Percentiles rank a stretch among this genome's conserved stretches.
Evolutionary conservation across 352 stramenopile genomes (phyloP).

Genomic region (Phytophthora europaea): DNA sequence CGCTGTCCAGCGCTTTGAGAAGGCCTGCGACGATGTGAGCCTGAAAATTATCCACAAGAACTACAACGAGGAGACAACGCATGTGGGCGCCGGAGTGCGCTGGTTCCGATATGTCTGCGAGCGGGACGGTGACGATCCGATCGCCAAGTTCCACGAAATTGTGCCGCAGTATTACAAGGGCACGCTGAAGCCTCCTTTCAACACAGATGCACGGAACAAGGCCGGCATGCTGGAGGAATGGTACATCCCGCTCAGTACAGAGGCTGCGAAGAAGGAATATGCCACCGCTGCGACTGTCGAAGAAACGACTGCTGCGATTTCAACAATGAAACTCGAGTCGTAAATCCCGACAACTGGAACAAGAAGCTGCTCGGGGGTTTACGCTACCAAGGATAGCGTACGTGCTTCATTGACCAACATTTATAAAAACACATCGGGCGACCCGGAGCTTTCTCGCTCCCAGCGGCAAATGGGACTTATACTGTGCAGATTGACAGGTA

Average conservation of each 20-base stretch:
- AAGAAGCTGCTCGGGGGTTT: background rate
- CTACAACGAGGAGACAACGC: constrained; percentile 60
- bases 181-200: constrained; percentile 66
- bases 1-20: constrained; percentile 56
- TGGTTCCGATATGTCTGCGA: constrained; percentile 60
- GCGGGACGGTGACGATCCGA: constrained; percentile 38
- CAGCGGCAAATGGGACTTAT: too few species aligned
- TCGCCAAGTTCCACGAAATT: constrained; percentile 59
- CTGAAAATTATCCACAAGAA: constrained; percentile 62
- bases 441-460: background rate
- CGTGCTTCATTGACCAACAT: background rate
- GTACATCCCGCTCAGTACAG: constrained; percentile 51
- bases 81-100: constrained; percentile 50
- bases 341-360: background rate
- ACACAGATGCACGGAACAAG: constrained; percentile 55
- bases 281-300: constrained; percentile 11
- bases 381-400: background rate
- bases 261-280: constrained; percentile 14
- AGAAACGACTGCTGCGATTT: constrained; percentile 24
- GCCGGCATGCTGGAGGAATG: constrained; percentile 60
- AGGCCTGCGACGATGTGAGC: constrained; percentile 50
- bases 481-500: too few species aligned
- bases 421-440: background rate
- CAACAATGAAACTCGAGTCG: constrained; percentile 19
- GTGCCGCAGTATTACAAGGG: constrained; percentile 63